Conservation (phyloP, 352 stramenopile genomes). For the Globisporangium iwayamae region DNA sequence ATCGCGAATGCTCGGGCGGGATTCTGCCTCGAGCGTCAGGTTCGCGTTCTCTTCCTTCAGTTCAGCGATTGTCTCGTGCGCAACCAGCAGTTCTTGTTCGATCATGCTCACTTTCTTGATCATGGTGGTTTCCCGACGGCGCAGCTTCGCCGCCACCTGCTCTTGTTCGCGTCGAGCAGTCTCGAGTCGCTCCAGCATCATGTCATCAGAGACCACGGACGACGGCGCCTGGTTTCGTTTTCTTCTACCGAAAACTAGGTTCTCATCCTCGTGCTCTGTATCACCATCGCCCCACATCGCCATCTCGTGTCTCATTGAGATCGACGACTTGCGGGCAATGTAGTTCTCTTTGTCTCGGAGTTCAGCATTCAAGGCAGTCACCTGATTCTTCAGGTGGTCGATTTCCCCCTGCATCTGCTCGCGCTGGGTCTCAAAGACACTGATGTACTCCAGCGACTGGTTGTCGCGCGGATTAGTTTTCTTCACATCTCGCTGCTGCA, state of each 20-base stretch:
- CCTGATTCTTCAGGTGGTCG: constrained; percentile 51
- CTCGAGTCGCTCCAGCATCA: constrained; percentile 74
- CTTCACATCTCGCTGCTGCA: constrained; percentile 63
- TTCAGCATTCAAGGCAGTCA: constrained; percentile 61
- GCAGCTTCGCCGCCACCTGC: constrained; percentile 48
- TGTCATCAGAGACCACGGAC: constrained; percentile 53
- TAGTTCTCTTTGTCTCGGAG: constrained; percentile 78
- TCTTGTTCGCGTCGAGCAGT: constrained; percentile 71
- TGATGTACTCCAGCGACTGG: constrained; percentile 65
- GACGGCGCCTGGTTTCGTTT: constrained; percentile 5
- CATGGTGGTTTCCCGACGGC: constrained; percentile 65
- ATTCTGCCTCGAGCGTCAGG: constrained; percentile 67
- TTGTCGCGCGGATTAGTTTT: constrained; percentile 54
- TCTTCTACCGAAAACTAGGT: not conserved
- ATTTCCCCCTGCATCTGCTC: constrained; percentile 79
- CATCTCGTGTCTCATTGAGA: constrained; percentile 9
- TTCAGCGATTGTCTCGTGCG: constrained; percentile 59
- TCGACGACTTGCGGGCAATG: constrained; percentile 34
- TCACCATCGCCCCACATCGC: constrained; percentile 19
- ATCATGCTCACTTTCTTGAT: constrained; percentile 77
- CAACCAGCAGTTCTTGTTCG: constrained; percentile 61
- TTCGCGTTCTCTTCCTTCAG: constrained; percentile 84
- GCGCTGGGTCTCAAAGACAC: constrained; percentile 63
- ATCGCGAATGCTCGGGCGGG: constrained; percentile 77
- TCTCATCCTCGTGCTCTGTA: constrained; percentile 11